Evolutionary conservation across 352 stramenopile species (phyloP).

Genomic region (Phytopythium sindhum): DNA sequence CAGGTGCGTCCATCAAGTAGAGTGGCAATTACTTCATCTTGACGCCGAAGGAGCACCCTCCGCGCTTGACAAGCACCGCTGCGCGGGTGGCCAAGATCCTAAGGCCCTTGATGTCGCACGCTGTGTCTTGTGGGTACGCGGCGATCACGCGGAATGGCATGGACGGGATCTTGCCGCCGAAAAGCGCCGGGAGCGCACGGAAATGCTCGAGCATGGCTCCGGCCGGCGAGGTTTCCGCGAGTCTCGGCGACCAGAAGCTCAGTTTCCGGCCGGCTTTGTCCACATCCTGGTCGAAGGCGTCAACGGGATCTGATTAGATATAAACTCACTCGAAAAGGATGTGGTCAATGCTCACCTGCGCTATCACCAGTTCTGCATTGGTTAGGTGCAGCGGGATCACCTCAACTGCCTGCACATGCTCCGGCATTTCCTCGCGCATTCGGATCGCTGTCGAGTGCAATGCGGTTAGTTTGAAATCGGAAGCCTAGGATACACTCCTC

Average conservation of each 20-base stretch:
- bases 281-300: conserved; percentile 27
- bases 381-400: conserved; percentile 30
- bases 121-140: conserved; percentile 64
- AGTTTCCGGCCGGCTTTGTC: conserved; percentile 34
- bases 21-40: conserved; percentile 50
- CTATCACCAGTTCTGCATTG: conserved; percentile 38
- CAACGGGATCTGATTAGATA: neutral
- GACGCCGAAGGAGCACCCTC: conserved; percentile 55
- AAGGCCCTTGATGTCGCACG: conserved; percentile 63
- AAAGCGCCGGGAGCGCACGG: conserved; percentile 46
- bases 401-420: conserved; percentile 20
- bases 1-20: too few species aligned
- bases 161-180: conserved; percentile 42
- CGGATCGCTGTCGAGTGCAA: conserved; percentile 5
- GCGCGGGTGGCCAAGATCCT: conserved; percentile 49
- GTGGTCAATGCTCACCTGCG: conserved; percentile 30
- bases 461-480: neutral
- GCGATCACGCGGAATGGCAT: conserved; percentile 55
- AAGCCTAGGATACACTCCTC: too few species aligned
- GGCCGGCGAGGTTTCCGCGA: conserved; percentile 5
- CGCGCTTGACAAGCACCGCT: conserved; percentile 66
- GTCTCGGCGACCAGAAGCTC: conserved; percentile 36
- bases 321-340: too few species aligned
- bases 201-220: conserved; percentile 21
- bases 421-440: conserved; percentile 29